Percentiles rank a stretch among this genome's conserved stretches.
phyloP scores from a whole-genome alignment of 805 yeast genomes.

The Saccharomyces paradoxus region DNA sequence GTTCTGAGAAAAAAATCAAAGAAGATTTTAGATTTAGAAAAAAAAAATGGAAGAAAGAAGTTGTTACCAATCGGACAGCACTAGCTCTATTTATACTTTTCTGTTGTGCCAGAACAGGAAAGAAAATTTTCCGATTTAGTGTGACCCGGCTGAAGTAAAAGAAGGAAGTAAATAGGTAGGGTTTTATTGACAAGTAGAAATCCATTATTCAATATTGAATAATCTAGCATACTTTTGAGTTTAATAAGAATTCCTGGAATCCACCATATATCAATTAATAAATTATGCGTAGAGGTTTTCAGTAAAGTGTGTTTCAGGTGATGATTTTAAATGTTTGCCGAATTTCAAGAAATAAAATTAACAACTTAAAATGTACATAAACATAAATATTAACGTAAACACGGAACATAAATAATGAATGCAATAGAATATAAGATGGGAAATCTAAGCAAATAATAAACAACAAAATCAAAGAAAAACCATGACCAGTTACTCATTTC shows the following conservation, averaged over 20 bases:
- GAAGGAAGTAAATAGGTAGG: background rate
- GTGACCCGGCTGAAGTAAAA: background rate
- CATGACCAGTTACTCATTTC: too few species aligned
- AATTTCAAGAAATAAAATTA: background rate
- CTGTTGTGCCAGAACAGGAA: too few species aligned
- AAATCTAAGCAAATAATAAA: background rate
- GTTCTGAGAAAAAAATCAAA: slow-evolving; percentile 15
- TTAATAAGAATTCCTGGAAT: background rate
- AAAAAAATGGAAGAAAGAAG: background rate
- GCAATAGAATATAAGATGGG: background rate
- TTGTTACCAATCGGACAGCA: background rate
- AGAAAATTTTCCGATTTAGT: background rate
- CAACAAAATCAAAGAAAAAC: background rate
- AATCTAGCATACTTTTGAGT: background rate
- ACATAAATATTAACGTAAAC: background rate
- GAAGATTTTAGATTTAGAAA: background rate
- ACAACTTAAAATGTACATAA: background rate
- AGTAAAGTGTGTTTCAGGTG: background rate
- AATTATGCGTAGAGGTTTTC: too few species aligned
- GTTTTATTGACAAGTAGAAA: background rate
- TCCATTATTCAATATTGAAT: background rate
- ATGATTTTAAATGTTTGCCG: background rate
- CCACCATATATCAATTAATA: background rate
- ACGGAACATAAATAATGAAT: background rate
- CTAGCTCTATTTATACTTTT: slow-evolving; percentile 2